These are phyloP conservation scores for Dothideomycetidae sp. DNA, from an alignment of 2,329 filamentous ascomycete species.

Conservation along the genomic window DNA sequence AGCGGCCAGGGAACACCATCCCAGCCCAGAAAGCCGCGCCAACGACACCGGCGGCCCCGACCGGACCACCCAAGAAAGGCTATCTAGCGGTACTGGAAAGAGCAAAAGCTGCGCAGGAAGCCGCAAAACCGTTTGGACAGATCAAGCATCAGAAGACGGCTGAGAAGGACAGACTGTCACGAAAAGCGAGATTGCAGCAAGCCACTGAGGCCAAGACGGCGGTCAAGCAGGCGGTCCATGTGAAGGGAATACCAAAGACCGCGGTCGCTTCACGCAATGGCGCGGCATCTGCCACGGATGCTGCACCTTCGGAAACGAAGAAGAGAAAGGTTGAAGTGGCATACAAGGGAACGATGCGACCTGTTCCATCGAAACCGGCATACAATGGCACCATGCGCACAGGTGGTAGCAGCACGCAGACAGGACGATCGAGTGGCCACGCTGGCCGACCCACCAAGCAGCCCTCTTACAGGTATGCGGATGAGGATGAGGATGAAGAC, in stretches of 20 bases:
- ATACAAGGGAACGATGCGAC: constrained; percentile 29
- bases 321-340: constrained; percentile 27
- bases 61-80: constrained; percentile 61
- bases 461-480: constrained; percentile 13
- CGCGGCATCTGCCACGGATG: constrained; percentile 16
- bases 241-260: constrained; percentile 11
- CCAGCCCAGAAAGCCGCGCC: constrained; percentile 6
- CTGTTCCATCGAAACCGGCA: constrained; percentile 16
- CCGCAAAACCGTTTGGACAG: constrained; percentile 45
- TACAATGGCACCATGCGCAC: constrained; percentile 35
- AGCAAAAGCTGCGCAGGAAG: constrained; percentile 50
- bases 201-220: constrained; percentile 28
- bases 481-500: constrained; percentile 27
- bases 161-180: constrained; percentile 40
- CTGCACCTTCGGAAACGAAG: constrained; percentile 14
- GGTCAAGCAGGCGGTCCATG: constrained; percentile 28
- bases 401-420: constrained; percentile 19
- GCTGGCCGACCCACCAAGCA: constrained; percentile 22
- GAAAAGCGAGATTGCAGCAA: constrained; percentile 37
- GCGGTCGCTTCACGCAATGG: constrained; percentile 18
- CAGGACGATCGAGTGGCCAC: neutral
- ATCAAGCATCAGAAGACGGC: constrained; percentile 58
- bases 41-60: constrained; percentile 28
- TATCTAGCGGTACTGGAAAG: constrained; percentile 62
- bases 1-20: neutral